Base-by-base conservation (phyloP, 2,329 filamentous ascomycete species). In the Cordyceps pruinosa region DNA sequence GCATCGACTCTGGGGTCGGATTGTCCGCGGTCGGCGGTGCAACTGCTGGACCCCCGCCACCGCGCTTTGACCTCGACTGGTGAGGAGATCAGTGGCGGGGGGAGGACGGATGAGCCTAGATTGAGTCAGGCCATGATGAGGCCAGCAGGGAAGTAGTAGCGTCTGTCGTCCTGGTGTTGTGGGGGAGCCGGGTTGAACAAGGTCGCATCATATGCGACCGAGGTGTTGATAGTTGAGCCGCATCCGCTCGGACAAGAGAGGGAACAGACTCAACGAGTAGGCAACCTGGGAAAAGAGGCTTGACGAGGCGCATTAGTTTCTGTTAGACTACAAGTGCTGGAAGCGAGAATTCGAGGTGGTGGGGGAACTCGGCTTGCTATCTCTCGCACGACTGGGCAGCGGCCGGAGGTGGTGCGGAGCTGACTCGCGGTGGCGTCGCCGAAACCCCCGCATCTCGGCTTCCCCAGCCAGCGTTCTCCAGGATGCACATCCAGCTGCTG, bases 361-460 rank as follows among this genome's bases (percentile, higher is more conserved):
- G 50, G 39, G 42, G 50, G 39, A 45, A 19, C 28, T 42, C 17
- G 50, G 50, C 50, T 21, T 53, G 21, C 39, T 5, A 10, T 8
- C 26, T 9, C 19, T 53, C 50, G 10, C 35, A 26, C 50, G 28
- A 53, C 28, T 53, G 50, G 50, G 28, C 50, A 28, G 28, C 9
- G 15, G 19, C 21, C 19, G 13, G 39, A 52, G 50, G 50, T 42
- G 28, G 41, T 45, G 50, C 39, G 50, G 50, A 44, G 39, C 37
- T 44, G 35, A n/a, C 37, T 41, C 42, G 49, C 28, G n/a, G 32
- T 55, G 42, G 52, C 37, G 9, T 8, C 21, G 17, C n/a, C 32
- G 28, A 55, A 55, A 37, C 23, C 52, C 52, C 52, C 52, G 28
- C 44, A 55, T 55, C 52, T 55, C 52, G 42, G 52, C 52, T 46